A percentile compares a stretch with the other conserved stretches of the same genome.
Evolutionary conservation across 768 basidiomycete species (phyloP).

Genomic region (Boletellus ananas): DNA sequence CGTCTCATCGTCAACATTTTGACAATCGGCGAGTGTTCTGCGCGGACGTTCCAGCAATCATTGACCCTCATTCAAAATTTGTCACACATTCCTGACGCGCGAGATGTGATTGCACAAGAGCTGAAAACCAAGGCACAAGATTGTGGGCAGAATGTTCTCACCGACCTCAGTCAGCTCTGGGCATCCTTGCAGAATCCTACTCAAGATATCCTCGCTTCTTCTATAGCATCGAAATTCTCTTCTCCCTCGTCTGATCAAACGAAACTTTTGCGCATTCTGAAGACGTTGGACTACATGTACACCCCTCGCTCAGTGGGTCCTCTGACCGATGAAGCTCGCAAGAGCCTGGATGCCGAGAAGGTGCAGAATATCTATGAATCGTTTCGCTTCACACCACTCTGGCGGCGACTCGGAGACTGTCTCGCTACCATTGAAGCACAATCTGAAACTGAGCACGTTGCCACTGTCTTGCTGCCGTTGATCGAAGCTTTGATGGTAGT

Average conservation of each 20-base stretch:
- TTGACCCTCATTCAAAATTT: constrained; percentile 89
- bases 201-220: constrained; percentile 55
- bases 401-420: constrained; percentile 89
- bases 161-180: constrained; percentile 76
- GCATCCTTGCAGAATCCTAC: constrained; percentile 54
- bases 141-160: constrained; percentile 70
- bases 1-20: constrained; percentile 94
- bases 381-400: constrained; percentile 85
- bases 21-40: constrained; percentile 96
- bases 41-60: constrained; percentile 93
- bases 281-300: constrained; percentile 98
- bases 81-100: constrained; percentile 82
- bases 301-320: constrained; percentile 51
- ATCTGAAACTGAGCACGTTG: constrained; percentile 79
- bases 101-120: constrained; percentile 87
- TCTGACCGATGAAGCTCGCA: constrained; percentile 34
- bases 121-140: constrained; percentile 83
- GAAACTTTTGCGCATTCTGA: constrained; percentile 91
- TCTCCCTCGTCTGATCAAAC: constrained; percentile 93
- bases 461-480: constrained; percentile 87
- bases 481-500: constrained; percentile 99
- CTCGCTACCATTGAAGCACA: constrained; percentile 78
- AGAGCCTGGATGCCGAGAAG: constrained; percentile 65
- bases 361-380: constrained; percentile 87
- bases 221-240: constrained; percentile 86